Evolutionary conservation across 108 stramenopile genomes (phyloP).

Genomic region (Stephanodiscus minutulus): DNA sequence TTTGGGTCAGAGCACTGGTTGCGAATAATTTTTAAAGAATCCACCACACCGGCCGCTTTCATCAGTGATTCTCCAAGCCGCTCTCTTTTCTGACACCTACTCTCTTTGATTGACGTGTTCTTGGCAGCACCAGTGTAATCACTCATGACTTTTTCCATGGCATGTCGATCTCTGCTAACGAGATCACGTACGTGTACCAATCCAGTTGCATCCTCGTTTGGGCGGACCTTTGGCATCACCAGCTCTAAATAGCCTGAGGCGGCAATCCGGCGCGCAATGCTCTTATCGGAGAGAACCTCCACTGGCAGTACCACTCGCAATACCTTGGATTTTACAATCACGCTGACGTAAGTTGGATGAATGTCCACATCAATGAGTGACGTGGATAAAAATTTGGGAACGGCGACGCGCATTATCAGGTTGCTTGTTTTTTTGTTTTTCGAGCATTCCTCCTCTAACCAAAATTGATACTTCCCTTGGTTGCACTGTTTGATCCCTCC

Average conservation of each 20-base stretch:
- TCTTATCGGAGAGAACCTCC: constrained; percentile 60
- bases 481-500: constrained; percentile 57
- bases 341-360: constrained; percentile 78
- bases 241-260: constrained; percentile 77
- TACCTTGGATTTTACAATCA: constrained; percentile 83
- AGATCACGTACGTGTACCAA: constrained; percentile 19
- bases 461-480: constrained; percentile 79
- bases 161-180: constrained; percentile 2
- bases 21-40: constrained; percentile 14
- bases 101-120: constrained; percentile 14
- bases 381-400: constrained; percentile 74
- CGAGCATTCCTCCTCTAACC: constrained; percentile 61
- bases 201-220: constrained; percentile 38
- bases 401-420: constrained; percentile 54
- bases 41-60: constrained; percentile 29
- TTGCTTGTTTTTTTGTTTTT: constrained; percentile 20
- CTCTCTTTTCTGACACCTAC: constrained; percentile 35
- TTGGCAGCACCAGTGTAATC: constrained; percentile 1
- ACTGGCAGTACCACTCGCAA: constrained; percentile 67
- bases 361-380: constrained; percentile 87
- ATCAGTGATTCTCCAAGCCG: constrained; percentile 27
- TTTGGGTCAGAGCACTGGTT: constrained; percentile 9
- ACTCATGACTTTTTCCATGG: not conserved
- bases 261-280: constrained; percentile 64
- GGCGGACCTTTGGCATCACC: constrained; percentile 77